These are phyloP conservation scores for Aureobasidium sp. DNA, from an alignment of 2,329 filamentous ascomycete genomes.

Conservation along the genomic window DNA sequence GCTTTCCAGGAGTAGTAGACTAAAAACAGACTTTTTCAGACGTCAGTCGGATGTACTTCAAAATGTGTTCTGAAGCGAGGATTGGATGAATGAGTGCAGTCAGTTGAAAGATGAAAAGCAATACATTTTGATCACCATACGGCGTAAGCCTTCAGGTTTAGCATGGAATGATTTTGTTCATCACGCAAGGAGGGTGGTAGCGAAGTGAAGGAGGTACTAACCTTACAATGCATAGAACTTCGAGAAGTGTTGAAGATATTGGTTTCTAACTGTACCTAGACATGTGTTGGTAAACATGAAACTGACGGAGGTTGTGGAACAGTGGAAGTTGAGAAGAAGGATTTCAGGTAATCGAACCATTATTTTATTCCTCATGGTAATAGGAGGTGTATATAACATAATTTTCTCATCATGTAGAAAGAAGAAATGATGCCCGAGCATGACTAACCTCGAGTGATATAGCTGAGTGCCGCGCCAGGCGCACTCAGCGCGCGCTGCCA, in stretches of 20 bases:
- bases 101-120: slow-evolving; percentile 82
- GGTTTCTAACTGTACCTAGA: background rate
- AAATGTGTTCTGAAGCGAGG: background rate
- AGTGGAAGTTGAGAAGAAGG: slow-evolving; percentile 1
- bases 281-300: slow-evolving; percentile 6
- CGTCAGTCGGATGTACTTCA: slow-evolving; percentile 4
- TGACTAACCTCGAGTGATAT: background rate
- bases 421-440: background rate
- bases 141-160: slow-evolving; percentile 57
- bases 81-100: slow-evolving; percentile 26
- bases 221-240: background rate
- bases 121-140: slow-evolving; percentile 58
- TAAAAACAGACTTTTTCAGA: background rate
- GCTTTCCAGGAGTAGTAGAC: slow-evolving; percentile 40
- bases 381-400: slow-evolving; percentile 43
- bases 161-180: slow-evolving; percentile 65
- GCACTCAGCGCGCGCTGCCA: background rate
- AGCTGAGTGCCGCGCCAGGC: background rate
- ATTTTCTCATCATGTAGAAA: slow-evolving; percentile 33
- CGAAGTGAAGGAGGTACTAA: background rate
- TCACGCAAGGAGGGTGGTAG: slow-evolving; percentile 37
- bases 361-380: slow-evolving; percentile 33
- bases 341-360: slow-evolving; percentile 41
- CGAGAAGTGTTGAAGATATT: background rate
- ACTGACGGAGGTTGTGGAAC: background rate